phyloP scores from a whole-genome alignment of 2,329 filamentous ascomycete species.

The Fusarium nodosum region DNA sequence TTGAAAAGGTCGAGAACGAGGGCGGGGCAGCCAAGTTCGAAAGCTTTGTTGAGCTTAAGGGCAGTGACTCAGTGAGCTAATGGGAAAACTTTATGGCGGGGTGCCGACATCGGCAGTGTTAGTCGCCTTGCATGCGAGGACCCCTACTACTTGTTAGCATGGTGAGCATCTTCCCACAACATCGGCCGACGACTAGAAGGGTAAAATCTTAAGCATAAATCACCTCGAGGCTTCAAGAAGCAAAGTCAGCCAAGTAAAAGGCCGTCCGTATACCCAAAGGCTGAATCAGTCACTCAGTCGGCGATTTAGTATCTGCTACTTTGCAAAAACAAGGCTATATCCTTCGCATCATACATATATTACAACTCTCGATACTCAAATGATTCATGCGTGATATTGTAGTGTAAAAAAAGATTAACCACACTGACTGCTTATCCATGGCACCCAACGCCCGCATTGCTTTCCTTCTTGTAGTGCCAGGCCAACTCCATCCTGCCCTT shows the following conservation, averaged over 20 bases:
- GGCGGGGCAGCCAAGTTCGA: no score
- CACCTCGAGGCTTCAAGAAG: no score
- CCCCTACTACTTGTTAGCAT: no score
- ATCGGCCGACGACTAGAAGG: no score
- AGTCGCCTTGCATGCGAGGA: neutral
- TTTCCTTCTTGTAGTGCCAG: constrained; percentile 15
- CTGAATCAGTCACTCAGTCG: neutral
- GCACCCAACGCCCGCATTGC: constrained; percentile 42
- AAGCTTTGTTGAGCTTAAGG: no score
- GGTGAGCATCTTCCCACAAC: no score
- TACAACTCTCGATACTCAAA: constrained; percentile 12
- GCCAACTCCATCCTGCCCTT: constrained; percentile 10
- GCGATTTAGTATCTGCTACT: neutral
- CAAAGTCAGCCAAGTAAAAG: neutral
- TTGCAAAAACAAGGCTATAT: neutral
- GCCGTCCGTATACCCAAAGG: neutral
- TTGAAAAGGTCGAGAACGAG: neutral
- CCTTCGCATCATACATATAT: constrained; percentile 23
- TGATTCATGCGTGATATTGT: constrained; percentile 5
- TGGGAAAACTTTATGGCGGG: neutral
- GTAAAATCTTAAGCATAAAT: no score
- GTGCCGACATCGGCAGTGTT: neutral
- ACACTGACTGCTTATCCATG: constrained; percentile 32
- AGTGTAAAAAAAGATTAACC: constrained; percentile 11
- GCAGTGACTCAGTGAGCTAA: no score